Conservation (phyloP, 2,329 filamentous ascomycete genomes). For the Alternaria arborescens region DNA sequence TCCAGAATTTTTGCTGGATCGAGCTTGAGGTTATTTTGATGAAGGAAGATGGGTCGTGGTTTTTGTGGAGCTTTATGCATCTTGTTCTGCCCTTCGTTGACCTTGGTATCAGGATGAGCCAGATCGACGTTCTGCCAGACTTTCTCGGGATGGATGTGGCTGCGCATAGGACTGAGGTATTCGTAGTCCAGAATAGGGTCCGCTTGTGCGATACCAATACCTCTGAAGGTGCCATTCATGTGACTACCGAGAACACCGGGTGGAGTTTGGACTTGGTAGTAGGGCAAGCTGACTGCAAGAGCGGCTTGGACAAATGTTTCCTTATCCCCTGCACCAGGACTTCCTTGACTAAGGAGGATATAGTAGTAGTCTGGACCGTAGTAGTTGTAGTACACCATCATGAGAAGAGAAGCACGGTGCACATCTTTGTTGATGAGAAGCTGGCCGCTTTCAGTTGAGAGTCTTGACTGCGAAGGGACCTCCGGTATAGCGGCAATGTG, state of each 20-base stretch:
- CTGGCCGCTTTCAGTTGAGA: conserved; percentile 60
- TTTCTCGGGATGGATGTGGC: conserved; percentile 21
- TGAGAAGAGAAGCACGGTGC: conserved; percentile 58
- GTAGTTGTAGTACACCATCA: conserved; percentile 65
- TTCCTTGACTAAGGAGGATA: conserved; percentile 57
- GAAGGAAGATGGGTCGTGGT: conserved; percentile 31
- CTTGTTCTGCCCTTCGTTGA: conserved; percentile 11
- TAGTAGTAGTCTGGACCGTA: conserved; percentile 63
- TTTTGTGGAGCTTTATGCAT: conserved; percentile 8
- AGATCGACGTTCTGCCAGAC: conserved; percentile 21
- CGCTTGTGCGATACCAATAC: conserved; percentile 29
- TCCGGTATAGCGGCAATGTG: conserved; percentile 53
- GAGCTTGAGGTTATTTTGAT: conserved; percentile 32
- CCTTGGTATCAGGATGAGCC: not conserved
- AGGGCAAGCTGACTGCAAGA: conserved; percentile 51
- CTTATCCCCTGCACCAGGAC: conserved; percentile 58
- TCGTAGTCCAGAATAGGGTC: conserved; percentile 32
- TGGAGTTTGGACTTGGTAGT: conserved; percentile 52
- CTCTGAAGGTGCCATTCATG: conserved; percentile 19
- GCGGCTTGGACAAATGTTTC: conserved; percentile 60
- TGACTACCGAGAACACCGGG: conserved; percentile 44
- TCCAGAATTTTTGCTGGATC: conserved; percentile 25
- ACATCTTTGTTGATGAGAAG: conserved; percentile 59
- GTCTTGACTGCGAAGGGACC: conserved; percentile 37
- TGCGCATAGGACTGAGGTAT: conserved; percentile 26